A percentile compares a stretch with the other conserved stretches of the same genome.
Conservation (phyloP, 352 stramenopile genomes). For the Pythium plurisporium region DNA sequence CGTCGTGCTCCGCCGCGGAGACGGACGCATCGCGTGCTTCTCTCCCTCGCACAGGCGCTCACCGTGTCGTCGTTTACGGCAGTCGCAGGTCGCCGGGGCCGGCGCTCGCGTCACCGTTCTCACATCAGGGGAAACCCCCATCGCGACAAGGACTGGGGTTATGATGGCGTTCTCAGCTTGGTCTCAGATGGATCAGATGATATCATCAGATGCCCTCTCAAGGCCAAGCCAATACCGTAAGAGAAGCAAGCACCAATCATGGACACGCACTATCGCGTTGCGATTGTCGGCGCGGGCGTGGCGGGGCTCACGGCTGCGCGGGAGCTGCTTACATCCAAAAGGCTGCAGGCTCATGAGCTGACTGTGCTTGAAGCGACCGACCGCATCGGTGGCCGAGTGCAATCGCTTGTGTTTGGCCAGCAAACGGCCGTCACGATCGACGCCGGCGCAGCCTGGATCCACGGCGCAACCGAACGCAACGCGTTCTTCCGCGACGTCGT, state of each 20-base stretch:
- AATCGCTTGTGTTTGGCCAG: conserved; percentile 45
- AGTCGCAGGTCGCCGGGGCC: too few species aligned
- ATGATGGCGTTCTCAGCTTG: too few species aligned
- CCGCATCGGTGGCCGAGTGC: conserved; percentile 46
- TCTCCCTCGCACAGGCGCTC: too few species aligned
- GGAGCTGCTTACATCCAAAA: conserved; percentile 28
- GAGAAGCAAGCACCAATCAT: background rate
- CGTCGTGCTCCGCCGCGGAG: too few species aligned
- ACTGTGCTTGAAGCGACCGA: conserved; percentile 44
- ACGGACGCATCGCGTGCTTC: too few species aligned
- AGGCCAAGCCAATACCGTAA: too few species aligned
- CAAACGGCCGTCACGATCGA: conserved; percentile 43
- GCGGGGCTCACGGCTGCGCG: conserved; percentile 43
- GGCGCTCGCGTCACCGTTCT: too few species aligned
- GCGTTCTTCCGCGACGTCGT: conserved; percentile 32
- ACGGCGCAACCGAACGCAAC: conserved; percentile 38
- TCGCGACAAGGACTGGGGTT: too few species aligned
- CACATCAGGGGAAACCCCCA: too few species aligned
- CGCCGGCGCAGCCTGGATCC: conserved; percentile 55
- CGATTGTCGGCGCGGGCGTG: conserved; percentile 42
- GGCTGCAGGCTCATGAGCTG: conserved; percentile 30
- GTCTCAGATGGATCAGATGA: background rate
- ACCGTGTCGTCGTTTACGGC: too few species aligned
- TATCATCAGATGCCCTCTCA: background rate
- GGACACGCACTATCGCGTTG: conserved; percentile 29